A percentile compares a stretch with the other conserved stretches of the same genome.
phyloP scores from a whole-genome alignment of 2,329 filamentous ascomycete species.

The Penicillium polonicum region DNA sequence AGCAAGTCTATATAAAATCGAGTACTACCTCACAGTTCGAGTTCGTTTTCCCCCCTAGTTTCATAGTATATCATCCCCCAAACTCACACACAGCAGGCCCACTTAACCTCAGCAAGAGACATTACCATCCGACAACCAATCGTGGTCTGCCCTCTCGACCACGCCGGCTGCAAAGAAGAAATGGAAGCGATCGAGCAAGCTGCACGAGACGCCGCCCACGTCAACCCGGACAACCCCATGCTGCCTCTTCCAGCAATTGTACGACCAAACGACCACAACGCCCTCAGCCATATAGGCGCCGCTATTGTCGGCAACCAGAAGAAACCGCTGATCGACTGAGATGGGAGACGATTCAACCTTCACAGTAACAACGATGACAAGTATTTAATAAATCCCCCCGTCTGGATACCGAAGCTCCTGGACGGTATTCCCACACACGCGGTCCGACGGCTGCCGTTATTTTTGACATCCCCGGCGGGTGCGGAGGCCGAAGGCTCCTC shows the following conservation, averaged over 20 bases:
- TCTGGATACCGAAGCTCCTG: conserved; percentile 1
- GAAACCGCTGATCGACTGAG: conserved; percentile 66
- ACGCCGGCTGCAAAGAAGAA: conserved; percentile 94
- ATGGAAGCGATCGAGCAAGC: conserved; percentile 98
- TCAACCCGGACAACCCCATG: conserved; percentile 89
- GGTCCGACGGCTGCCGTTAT: conserved; percentile 1
- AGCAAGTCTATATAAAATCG: conserved; percentile 94
- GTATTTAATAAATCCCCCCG: conserved; percentile 18
- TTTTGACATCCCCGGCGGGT: background rate
- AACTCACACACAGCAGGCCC: conserved; percentile 60
- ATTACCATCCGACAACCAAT: conserved; percentile 88
- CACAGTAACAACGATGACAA: conserved; percentile 17
- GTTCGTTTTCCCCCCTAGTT: conserved; percentile 47
- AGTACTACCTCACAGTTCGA: conserved; percentile 94
- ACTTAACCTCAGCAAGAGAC: conserved; percentile 82
- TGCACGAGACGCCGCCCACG: conserved; percentile 83
- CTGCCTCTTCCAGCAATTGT: conserved; percentile 83
- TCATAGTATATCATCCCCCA: conserved; percentile 13
- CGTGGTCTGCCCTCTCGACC: conserved; percentile 91
- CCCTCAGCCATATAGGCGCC: conserved; percentile 60
- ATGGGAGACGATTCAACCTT: conserved; percentile 7
- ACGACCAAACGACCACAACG: conserved; percentile 68
- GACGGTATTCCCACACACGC: conserved; percentile 7
- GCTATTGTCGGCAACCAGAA: conserved; percentile 62
- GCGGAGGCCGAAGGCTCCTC: conserved; percentile 1